phyloP scores from a whole-genome alignment of 2,329 filamentous ascomycete genomes.

The Aspergillus thermomutatus region DNA sequence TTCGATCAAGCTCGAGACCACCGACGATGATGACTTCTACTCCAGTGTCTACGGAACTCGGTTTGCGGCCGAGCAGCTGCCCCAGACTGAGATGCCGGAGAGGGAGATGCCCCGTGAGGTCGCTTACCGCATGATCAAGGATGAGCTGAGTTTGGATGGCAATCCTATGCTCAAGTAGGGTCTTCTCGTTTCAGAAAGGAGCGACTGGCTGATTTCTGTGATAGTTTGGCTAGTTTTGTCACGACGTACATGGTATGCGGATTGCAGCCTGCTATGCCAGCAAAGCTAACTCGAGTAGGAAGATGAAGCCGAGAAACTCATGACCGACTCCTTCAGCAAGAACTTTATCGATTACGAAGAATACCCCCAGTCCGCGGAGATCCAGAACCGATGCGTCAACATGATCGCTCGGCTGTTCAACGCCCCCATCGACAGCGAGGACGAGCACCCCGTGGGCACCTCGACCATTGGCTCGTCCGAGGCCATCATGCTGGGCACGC shows the following conservation, averaged over 20 bases:
- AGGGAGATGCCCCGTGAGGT: constrained; percentile 85
- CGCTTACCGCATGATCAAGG: constrained; percentile 96
- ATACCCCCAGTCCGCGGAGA: constrained; percentile 75
- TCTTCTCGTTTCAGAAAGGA: background rate
- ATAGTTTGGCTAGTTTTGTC: constrained; percentile 83
- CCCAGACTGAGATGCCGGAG: constrained; percentile 82
- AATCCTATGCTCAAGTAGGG: constrained; percentile 71
- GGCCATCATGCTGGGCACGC: constrained; percentile 49
- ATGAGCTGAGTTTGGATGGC: constrained; percentile 86
- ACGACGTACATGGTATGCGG: constrained; percentile 84
- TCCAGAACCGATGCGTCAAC: constrained; percentile 87
- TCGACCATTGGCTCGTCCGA: constrained; percentile 88
- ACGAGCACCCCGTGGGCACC: constrained; percentile 72
- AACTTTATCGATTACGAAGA: constrained; percentile 94
- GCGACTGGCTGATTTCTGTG: background rate
- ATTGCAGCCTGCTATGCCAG: background rate
- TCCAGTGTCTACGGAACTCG: constrained; percentile 84
- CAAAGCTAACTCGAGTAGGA: constrained; percentile 52
- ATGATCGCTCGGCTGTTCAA: constrained; percentile 92
- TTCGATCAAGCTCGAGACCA: constrained; percentile 44
- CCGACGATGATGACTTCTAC: constrained; percentile 53
- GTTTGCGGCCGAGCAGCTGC: constrained; percentile 78
- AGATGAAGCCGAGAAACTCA: constrained; percentile 92
- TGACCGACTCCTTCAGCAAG: constrained; percentile 86
- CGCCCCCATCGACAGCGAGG: constrained; percentile 57